phyloP scores from a whole-genome alignment of 192 early-diverging fungal genomes.

The Anaeromyces robustus region DNA sequence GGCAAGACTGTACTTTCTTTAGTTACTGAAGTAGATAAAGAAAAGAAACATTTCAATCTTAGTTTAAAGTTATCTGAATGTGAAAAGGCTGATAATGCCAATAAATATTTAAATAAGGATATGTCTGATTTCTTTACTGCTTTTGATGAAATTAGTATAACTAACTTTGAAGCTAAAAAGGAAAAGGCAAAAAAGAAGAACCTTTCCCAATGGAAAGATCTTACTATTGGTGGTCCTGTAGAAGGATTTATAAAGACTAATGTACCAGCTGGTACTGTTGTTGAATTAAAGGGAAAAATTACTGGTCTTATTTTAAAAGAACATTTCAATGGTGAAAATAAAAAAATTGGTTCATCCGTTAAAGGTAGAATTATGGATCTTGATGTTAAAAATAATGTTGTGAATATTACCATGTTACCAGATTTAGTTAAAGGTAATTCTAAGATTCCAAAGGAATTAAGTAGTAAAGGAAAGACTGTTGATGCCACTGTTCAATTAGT shows the following conservation, averaged over 20 bases:
- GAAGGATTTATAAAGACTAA: not conserved
- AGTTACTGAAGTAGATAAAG: slow-evolving; percentile 34
- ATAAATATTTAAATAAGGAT: not conserved
- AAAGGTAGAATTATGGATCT: not conserved
- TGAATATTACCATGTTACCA: not conserved
- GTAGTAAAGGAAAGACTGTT: not conserved
- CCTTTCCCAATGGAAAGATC: not conserved
- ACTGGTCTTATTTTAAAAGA: not conserved
- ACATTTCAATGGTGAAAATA: not conserved
- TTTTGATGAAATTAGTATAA: not conserved
- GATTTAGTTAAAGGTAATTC: not conserved
- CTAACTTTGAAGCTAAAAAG: not conserved
- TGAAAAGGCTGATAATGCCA: not conserved
- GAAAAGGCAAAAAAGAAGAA: not conserved
- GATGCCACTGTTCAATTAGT: not conserved
- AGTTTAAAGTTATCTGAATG: slow-evolving; percentile 49
- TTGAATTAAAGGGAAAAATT: not conserved
- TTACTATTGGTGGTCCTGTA: not conserved
- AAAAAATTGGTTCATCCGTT: not conserved
- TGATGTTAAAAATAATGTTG: not conserved
- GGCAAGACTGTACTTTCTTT: slow-evolving; percentile 57
- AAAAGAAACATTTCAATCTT: slow-evolving; percentile 28
- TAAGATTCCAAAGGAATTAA: not conserved
- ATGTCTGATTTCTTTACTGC: not conserved
- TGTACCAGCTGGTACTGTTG: not conserved